Percentiles rank a stretch among this genome's conserved stretches.
These are phyloP conservation scores for Aureobasidium namibiae DNA, from an alignment of 2,329 filamentous ascomycete genomes.

Conservation along the genomic window DNA sequence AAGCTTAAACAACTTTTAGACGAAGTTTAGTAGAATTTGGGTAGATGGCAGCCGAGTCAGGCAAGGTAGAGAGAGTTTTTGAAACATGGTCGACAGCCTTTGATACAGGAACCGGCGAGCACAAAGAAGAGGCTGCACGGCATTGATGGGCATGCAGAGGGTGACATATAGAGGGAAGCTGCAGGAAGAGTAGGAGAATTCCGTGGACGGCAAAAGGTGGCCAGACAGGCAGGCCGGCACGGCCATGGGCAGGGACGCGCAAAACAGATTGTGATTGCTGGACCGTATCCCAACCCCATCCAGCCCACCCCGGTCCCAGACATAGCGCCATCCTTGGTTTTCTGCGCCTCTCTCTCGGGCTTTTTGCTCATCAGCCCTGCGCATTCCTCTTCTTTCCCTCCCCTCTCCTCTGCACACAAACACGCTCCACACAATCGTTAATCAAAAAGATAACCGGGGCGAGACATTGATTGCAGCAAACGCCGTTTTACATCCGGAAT, in stretches of 20 bases:
- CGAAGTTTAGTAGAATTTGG: background rate
- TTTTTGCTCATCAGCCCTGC: background rate
- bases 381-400: background rate
- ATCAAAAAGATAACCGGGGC: background rate
- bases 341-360: conserved; percentile 4
- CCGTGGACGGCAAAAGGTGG: background rate
- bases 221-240: background rate
- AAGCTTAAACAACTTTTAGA: conserved; percentile 5
- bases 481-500: background rate
- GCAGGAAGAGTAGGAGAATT: background rate
- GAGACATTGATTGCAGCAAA: background rate
- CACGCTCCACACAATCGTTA: background rate
- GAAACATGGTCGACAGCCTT: background rate
- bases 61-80: background rate
- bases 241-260: background rate
- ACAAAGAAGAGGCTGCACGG: background rate
- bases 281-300: conserved; percentile 1
- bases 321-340: conserved; percentile 5
- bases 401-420: background rate
- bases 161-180: background rate
- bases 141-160: background rate
- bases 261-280: background rate
- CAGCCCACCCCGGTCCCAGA: conserved; percentile 1
- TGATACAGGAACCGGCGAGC: background rate
- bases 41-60: background rate